Evolutionary conservation across 2,329 filamentous ascomycete genomes (phyloP).

Genomic region (Taxawa tesnikishii): DNA sequence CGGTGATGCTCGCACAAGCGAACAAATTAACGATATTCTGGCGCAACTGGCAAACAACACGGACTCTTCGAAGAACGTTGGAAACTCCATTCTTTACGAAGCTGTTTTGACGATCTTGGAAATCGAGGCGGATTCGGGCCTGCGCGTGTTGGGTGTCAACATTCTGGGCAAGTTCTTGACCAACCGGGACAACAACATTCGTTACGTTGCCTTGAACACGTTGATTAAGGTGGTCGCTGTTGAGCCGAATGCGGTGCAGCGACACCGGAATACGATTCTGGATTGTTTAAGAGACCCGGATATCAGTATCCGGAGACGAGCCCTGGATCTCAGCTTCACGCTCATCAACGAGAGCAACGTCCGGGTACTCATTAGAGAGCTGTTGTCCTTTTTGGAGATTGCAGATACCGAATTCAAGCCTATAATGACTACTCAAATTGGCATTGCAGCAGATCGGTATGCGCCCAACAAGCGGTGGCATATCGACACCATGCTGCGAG

Average conservation of each 20-base stretch:
- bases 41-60: slow-evolving; percentile 91
- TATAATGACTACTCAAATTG: slow-evolving; percentile 96
- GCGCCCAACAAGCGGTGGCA: slow-evolving; percentile 98
- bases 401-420: slow-evolving; percentile 98
- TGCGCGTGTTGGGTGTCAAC: slow-evolving; percentile 91
- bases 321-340: slow-evolving; percentile 95
- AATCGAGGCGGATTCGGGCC: slow-evolving; percentile 91
- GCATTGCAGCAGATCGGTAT: slow-evolving; percentile 89
- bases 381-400: slow-evolving; percentile 90
- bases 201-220: slow-evolving; percentile 94
- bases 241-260: slow-evolving; percentile 92
- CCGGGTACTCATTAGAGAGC: slow-evolving; percentile 79
- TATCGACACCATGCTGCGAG: slow-evolving; percentile 91
- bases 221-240: slow-evolving; percentile 96
- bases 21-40: slow-evolving; percentile 96
- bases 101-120: slow-evolving; percentile 94
- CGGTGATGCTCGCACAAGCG: slow-evolving; percentile 76
- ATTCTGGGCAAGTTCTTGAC: slow-evolving; percentile 95
- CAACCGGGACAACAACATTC: slow-evolving; percentile 99
- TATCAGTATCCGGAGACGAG: slow-evolving; percentile 90
- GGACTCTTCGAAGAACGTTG: slow-evolving; percentile 95
- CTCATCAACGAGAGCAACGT: slow-evolving; percentile 96
- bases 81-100: slow-evolving; percentile 96
- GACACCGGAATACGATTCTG: slow-evolving; percentile 92
- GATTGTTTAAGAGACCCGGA: slow-evolving; percentile 94